Conservation (phyloP, 208 protist species). For the Crithidia mellificae region DNA sequence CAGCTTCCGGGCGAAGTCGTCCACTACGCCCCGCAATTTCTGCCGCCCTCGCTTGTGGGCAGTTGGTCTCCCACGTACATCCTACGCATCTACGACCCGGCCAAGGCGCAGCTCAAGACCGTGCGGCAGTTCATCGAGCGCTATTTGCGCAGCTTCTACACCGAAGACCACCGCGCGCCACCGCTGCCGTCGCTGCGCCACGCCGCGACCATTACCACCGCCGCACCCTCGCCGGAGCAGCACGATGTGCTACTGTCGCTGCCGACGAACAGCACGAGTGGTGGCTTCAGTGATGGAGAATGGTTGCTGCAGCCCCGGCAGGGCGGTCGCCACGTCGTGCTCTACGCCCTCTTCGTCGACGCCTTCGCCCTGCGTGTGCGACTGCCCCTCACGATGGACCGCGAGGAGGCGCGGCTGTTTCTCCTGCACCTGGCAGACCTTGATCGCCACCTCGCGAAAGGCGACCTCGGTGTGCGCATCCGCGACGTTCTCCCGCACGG, state of each 20-base stretch:
- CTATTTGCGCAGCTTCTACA: conserved; percentile 46
- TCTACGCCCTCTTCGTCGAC: conserved; percentile 83
- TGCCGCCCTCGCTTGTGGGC: conserved; percentile 55
- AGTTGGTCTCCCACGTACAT: conserved; percentile 78
- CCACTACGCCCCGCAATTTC: conserved; percentile 52
- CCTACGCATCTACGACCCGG: conserved; percentile 37
- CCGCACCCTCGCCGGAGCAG: too few species aligned
- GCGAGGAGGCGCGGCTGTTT: conserved; percentile 42
- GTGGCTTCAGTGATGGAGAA: conserved; percentile 19
- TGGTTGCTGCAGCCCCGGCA: conserved; percentile 25
- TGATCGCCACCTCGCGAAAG: conserved; percentile 14
- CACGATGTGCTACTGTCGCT: background rate
- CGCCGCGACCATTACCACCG: too few species aligned
- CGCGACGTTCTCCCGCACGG: conserved; percentile 58
- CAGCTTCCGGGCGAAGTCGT: conserved; percentile 65
- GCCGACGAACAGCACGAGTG: background rate
- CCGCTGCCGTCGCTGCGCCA: too few species aligned
- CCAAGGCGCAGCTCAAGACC: conserved; percentile 16
- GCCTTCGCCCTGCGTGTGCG: conserved; percentile 79
- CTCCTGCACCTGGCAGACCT: conserved; percentile 35
- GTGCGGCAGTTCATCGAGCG: conserved; percentile 27
- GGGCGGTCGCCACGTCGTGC: conserved; percentile 44
- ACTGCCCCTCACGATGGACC: conserved; percentile 53
- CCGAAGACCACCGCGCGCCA: background rate
- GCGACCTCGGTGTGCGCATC: conserved; percentile 45